Conservation (phyloP, 2,329 filamentous ascomycete genomes). For the Thielaviopsis ethacetica region DNA sequence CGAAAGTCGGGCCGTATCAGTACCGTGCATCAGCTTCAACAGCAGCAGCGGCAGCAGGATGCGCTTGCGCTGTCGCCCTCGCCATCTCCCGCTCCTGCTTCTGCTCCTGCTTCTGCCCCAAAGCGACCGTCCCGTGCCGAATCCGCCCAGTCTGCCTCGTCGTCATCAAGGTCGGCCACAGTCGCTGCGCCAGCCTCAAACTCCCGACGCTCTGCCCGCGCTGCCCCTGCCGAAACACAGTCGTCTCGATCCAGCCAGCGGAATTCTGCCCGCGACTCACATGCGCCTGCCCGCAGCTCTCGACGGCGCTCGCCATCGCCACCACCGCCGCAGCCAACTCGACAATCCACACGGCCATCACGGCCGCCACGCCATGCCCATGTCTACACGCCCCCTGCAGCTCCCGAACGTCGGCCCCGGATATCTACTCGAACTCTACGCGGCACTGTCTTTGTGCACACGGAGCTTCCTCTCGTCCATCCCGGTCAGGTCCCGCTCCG, state of each 20-base stretch:
- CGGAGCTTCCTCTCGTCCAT: constrained; percentile 38
- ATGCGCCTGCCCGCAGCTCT: constrained; percentile 5
- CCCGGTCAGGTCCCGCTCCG: constrained; percentile 38
- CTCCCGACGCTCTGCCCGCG: neutral
- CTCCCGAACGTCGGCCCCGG: neutral
- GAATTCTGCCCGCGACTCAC: neutral
- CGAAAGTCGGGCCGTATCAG: constrained; percentile 52
- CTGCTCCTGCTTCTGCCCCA: neutral
- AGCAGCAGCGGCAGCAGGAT: neutral
- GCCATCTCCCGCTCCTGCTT: neutral
- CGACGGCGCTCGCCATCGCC: constrained; percentile 17
- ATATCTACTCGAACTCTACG: constrained; percentile 20
- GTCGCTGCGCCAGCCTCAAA: neutral
- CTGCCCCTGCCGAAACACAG: neutral
- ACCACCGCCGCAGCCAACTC: constrained; percentile 20
- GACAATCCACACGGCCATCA: constrained; percentile 25
- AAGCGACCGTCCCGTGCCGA: neutral
- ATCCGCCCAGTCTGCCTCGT: neutral
- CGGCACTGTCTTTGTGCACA: constrained; percentile 2
- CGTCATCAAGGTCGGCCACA: neutral
- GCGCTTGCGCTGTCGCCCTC: neutral
- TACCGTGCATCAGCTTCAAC: constrained; percentile 18
- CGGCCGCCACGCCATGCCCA: constrained; percentile 26
- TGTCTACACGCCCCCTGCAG: constrained; percentile 12
- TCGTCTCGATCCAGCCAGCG: constrained; percentile 1